Base-by-base conservation (phyloP, 495 filamentous ascomycete genomes). In the Neurospora sp. region DNA sequence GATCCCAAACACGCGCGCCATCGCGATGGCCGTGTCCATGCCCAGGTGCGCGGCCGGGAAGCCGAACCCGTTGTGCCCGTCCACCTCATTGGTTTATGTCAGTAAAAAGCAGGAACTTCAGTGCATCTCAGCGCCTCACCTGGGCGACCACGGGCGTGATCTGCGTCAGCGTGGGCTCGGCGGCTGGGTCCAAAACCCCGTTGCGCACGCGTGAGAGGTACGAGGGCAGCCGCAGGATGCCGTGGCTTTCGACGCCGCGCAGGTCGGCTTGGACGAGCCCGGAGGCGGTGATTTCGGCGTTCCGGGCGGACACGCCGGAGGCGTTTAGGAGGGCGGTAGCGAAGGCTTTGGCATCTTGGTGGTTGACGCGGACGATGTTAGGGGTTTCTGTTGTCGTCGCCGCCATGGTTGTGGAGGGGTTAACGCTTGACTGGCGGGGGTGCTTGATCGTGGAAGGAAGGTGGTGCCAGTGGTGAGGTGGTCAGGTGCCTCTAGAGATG, bases 181-280 rank as follows among this genome's bases (percentile, higher is more conserved):
- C 89, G 4, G 74, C 77, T 18, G 90, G 82, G 76, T 91, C 82
- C 5, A 94, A 84, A 5, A 91, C 88, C 12, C 89, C 88, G 73
- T 88, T 84, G 0, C 91, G 88, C 70, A 94, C 86, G 6, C 92
- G 90, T 31, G 76, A 84, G 81, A 94, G 88, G 83, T 94, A 94
- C 2, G 89, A 91, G 0, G 91, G 91, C 69, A 94, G 86, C 7
- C 92, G 90, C 79, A 92, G 92, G 75, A 89, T 88, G 78, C 92
- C 92, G 78, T 94, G 92, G 5, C 89, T 92, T 76, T 94, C 92
- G 37, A 93, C 89, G 73, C 92, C 92, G 35, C 91, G 90, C 0
- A 94, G 88, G 76, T 94, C 92, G 38, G 92, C 92, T 71, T 85
- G 83, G 5, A 94, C 87, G 2, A 94, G 86, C 70, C 88, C 89